Base-by-base conservation (phyloP, 495 filamentous ascomycete species). In the Tuber melanosporum region DNA sequence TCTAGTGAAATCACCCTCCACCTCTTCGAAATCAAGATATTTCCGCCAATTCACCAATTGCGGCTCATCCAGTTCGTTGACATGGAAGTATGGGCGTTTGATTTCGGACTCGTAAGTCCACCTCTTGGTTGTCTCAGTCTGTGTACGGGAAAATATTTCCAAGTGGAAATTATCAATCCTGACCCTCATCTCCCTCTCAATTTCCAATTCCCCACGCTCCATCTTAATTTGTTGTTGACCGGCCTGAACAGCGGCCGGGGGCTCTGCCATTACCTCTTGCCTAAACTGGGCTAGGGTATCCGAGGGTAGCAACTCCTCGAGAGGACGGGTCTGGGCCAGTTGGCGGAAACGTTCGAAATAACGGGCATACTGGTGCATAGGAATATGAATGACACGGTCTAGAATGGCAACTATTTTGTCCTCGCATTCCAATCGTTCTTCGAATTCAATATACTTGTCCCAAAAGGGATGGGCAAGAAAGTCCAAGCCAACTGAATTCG, bases 401-500 rank as follows among this genome's bases (percentile, higher is more conserved):
- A 98, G 87, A 73, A 99, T 93, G 14, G 88, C 89, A 77, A 97
- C 95, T 73, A 98, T 94, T 83, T 90, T 92, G 77, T 97, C 93
- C 45, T 92, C 89, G 0, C 92, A 91, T 82, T 97, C 94, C 71
- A 95, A 86, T 14, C 94, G 90, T 82, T 97, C 94, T 82, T 98
- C 95, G 81, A 94, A 98, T 81, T 98, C 95, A 73, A 98, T 89
- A 81, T 97, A 99, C 85, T 97, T 98, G 82, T 98, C 96, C 95
- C 95, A 99, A 87, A 99, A 98, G 0, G 93, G 94, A 83, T 98
- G 94, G 6, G 94, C 90, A 14, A 96, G 88, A 84, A 97, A 99
- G 85, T 99, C 95, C 45, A 98, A 88, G 22, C 96, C 95, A 32
- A 97, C 94, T 80, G 88, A 90, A 66, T 87, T 88, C 22, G 94